Evolutionary conservation across 768 basidiomycete species (phyloP).

Genomic region (Lentinula raphanica): DNA sequence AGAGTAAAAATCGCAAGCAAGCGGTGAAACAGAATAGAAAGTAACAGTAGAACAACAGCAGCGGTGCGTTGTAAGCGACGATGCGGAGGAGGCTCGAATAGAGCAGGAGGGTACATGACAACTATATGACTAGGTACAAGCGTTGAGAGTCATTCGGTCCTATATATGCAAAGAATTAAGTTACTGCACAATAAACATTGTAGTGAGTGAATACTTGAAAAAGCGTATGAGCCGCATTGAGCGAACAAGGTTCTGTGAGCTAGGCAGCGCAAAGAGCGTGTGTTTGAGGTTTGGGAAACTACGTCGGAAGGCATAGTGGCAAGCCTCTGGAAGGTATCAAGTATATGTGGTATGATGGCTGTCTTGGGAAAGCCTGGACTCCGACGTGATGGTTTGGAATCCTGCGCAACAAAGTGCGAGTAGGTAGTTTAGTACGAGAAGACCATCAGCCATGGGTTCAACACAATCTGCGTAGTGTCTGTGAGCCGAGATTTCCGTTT

Average conservation of each 20-base stretch:
- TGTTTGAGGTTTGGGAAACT: neutral
- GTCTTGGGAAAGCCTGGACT: neutral
- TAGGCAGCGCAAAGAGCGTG: neutral
- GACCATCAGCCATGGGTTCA: slow-evolving; percentile 18
- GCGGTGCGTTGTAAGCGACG: neutral
- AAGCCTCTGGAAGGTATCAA: neutral
- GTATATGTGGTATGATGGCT: neutral
- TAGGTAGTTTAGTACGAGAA: neutral
- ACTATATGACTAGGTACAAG: no score
- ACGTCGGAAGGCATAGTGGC: neutral
- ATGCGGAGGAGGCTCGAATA: neutral
- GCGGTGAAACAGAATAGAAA: neutral
- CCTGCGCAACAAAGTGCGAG: neutral
- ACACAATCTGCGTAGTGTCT: slow-evolving; percentile 35
- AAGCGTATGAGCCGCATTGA: neutral
- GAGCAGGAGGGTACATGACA: no score
- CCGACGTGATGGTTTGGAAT: no score
- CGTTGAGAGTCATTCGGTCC: neutral
- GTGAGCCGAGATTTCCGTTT: no score
- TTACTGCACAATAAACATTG: neutral
- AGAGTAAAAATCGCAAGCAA: neutral
- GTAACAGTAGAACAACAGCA: neutral
- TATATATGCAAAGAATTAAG: neutral
- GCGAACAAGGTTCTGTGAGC: neutral
- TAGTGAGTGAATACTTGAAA: neutral